Percentiles rank a stretch among this genome's conserved stretches.
Evolutionary conservation across 805 yeast species (phyloP).

Genomic region (Pichia scutulata): DNA sequence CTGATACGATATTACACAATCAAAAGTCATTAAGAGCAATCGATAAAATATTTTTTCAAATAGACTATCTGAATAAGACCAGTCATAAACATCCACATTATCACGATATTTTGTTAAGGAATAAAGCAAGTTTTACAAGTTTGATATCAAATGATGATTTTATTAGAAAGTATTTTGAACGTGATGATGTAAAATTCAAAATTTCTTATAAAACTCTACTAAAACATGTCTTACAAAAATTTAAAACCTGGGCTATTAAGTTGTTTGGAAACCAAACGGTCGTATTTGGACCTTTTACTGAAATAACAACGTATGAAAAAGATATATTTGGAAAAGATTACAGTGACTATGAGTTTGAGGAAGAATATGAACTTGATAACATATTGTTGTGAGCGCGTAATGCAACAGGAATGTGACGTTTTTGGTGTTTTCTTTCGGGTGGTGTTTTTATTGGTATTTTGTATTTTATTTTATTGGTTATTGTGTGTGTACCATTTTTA

Average conservation of each 20-base stretch:
- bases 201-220: neutral
- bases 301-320: neutral
- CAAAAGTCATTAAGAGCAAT: neutral
- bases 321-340: conserved; percentile 10
- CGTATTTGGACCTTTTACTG: neutral
- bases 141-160: conserved; percentile 1
- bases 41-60: neutral
- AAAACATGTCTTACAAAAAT: neutral
- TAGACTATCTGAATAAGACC: neutral
- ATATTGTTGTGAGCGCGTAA: neutral
- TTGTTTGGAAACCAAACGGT: neutral
- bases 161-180: neutral
- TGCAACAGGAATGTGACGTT: neutral
- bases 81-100: neutral
- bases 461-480: too few relatives aligned
- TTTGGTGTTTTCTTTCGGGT: neutral
- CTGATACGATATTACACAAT: neutral
- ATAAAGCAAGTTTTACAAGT: conserved; percentile 6
- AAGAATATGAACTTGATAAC: conserved; percentile 8
- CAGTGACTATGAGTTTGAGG: neutral
- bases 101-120: neutral
- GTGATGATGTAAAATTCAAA: neutral
- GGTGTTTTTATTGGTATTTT: neutral
- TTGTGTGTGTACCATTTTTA: too few relatives aligned
- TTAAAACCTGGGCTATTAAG: conserved; percentile 4